Base-by-base conservation (phyloP, 352 stramenopile species). In the Phytophthora pisi region DNA sequence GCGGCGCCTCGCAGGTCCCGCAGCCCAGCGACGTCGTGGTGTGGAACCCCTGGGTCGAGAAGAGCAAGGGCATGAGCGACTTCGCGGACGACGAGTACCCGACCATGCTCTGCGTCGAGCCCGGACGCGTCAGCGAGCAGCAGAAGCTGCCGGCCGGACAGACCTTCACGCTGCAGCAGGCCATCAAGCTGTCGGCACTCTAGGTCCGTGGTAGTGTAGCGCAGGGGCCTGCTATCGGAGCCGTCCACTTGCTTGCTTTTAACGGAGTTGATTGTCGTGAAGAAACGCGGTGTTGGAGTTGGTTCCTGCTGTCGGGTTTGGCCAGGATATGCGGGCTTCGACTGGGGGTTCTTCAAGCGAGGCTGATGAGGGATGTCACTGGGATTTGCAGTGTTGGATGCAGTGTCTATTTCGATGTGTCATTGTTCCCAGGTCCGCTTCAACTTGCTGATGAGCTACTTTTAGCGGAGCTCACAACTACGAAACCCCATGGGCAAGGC, bases 41-140 rank as follows among this genome's bases (percentile, higher is more conserved):
- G 30, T 98, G 93, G 94, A 98, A 98, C 86, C 97, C 96, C 40
- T 97, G 93, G 79, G 77, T 90, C 43, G 87, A 95, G 50, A 99
- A 99, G 73, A 91, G 95, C 34, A 91, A 95, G 68, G 77, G 68
- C 42, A 98, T 99, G 89, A 73, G 72, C 55, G 96, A 99, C 79
- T 98, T 99, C 79, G 92, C 82, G 38, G 88, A 98, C 66, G 96
- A 99, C 49, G 92, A 98, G 75, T 98, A 98, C 70, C 59, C 90
- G 49, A 82, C 88, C 31, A 99, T 99, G 95, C 84, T 99, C 64
- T 99, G 97, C 71, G 88, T 99, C 45, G 96, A 99, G 75, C 96
- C 96, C 10, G 96, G 96, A 18, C 77, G 88, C 43, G 88, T 96
- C 23, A 94, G 82, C 51, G 66, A 86, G 62, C 70, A 79, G 59